Evolutionary conservation across 2,329 filamentous ascomycete genomes (phyloP), one percentile per base, ranked within the genome.

Genomic region (Cyphellophora europaea): DNA sequence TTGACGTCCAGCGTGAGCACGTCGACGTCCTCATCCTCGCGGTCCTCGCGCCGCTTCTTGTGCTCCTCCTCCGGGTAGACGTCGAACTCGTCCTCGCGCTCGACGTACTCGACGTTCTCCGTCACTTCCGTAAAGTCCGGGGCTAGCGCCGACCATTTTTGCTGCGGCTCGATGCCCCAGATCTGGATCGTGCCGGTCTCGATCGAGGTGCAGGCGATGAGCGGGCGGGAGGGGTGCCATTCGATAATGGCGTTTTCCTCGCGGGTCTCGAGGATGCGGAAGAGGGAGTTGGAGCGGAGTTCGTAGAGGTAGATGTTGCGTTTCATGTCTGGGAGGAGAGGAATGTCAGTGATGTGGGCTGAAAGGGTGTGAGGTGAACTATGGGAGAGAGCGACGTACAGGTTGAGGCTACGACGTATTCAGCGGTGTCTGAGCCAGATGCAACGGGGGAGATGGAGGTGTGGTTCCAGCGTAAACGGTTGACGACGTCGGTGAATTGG

Each of bases 401-500:
- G 2, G 91, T 96, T 16, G 87, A 93, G 1, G 93, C 91, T 15
- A 87, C 87, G 27, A 98, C 87, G 55, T 96, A 96, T 59, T 98
- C 91, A 21, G 45, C 47, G 8, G 27, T 11, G n/a, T 16, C 14
- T 34, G 87, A 88, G 0, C 84, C 91, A 6, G 44, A 32, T 10
- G 44, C 41, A 11, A 37, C 42, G 29, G 47, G 46, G 52, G 86
- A 93, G 57, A 98, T 96, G 0, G 88, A 87, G 39, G 94, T 88
- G 53, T 95, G 87, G 53, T 96, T 98, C 91, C 91, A 98, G 5
- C 83, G 87, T 10, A 96, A 65, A 29, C 83, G 78, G 54, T 98
- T 96, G 33, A 98, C 91, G 3, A 96, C 82, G 54, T 98, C 93
- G 58, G 96, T 88, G 51, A 96, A 98, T 55, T 95, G 96, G 64